These are phyloP conservation scores for Hyaloscypha hepaticicola DNA, from an alignment of 495 filamentous ascomycete genomes.

Conservation along the genomic window DNA sequence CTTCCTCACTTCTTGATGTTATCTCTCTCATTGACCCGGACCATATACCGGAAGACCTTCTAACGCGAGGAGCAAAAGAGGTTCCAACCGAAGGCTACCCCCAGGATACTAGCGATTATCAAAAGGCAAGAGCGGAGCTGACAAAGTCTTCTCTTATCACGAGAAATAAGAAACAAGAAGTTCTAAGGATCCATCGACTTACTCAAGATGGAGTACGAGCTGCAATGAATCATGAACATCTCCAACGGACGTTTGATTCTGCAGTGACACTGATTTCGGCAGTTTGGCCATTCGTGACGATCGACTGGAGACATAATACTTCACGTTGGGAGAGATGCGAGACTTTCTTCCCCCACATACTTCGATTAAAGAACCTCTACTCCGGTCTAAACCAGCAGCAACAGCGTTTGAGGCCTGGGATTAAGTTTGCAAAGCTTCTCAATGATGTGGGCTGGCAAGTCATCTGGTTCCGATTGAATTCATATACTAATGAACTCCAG, in stretches of 20 bases:
- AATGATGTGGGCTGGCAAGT: slow-evolving; percentile 12
- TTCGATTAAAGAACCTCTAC: not conserved
- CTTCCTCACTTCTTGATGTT: slow-evolving; percentile 33
- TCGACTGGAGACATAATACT: not conserved
- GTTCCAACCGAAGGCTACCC: slow-evolving; percentile 10
- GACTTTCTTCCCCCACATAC: slow-evolving; percentile 10
- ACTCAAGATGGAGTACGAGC: slow-evolving; percentile 32
- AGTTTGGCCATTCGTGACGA: slow-evolving; percentile 7
- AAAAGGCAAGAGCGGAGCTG: slow-evolving; percentile 23
- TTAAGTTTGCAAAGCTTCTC: slow-evolving; percentile 3
- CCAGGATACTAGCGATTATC: slow-evolving; percentile 15
- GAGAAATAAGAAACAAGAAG: slow-evolving; percentile 21
- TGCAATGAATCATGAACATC: slow-evolving; percentile 28
- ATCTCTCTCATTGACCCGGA: slow-evolving; percentile 40
- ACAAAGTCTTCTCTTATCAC: slow-evolving; percentile 26
- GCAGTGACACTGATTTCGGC: not conserved
- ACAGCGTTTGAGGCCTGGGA: slow-evolving; percentile 4
- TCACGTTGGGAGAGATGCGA: slow-evolving; percentile 7
- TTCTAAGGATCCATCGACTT: slow-evolving; percentile 25
- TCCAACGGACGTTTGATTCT: slow-evolving; percentile 12
- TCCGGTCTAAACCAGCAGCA: not conserved
- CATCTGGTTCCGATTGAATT: too few species aligned
- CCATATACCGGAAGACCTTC: slow-evolving; percentile 34
- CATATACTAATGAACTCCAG: too few species aligned
- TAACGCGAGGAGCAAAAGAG: slow-evolving; percentile 13